phyloP scores from a whole-genome alignment of 805 yeast genomes.

The Yamadazyma takamatsuzukensis region DNA sequence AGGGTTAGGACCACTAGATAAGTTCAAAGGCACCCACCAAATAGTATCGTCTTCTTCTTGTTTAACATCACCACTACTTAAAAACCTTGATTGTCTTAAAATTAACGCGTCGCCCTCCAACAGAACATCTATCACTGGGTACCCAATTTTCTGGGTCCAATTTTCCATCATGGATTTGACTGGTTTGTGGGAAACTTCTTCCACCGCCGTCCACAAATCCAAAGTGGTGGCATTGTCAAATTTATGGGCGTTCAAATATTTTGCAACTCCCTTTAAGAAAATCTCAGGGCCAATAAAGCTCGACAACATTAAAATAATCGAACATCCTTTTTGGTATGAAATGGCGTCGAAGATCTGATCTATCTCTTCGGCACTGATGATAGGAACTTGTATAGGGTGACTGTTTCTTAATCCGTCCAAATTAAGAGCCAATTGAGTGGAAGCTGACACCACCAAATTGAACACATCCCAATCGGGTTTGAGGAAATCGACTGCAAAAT shows the following conservation, averaged over 20 bases:
- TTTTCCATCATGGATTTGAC: constrained; percentile 56
- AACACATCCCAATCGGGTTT: constrained; percentile 83
- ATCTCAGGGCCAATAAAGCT: constrained; percentile 63
- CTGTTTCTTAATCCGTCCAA: constrained; percentile 60
- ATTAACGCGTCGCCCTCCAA: constrained; percentile 33
- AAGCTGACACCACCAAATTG: constrained; percentile 48
- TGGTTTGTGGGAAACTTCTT: constrained; percentile 60
- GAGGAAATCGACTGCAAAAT: constrained; percentile 61
- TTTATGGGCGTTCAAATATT: constrained; percentile 58
- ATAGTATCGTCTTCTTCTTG: constrained; percentile 52
- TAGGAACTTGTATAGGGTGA: constrained; percentile 82
- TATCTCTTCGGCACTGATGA: constrained; percentile 72
- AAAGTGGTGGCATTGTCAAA: constrained; percentile 70
- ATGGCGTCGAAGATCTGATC: constrained; percentile 81
- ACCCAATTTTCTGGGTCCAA: constrained; percentile 76
- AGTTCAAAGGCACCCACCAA: constrained; percentile 59
- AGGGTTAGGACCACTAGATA: constrained; percentile 18
- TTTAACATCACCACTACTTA: constrained; percentile 57
- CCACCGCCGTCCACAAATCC: constrained; percentile 68
- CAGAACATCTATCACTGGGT: constrained; percentile 58
- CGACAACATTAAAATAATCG: constrained; percentile 73
- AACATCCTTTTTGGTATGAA: constrained; percentile 78
- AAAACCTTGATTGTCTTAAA: constrained; percentile 57
- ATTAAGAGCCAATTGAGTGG: constrained; percentile 48
- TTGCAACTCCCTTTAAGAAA: constrained; percentile 70